A percentile compares a stretch with the other conserved stretches of the same genome.
Conservation (phyloP, 129 eudicot species). For the Deinandra increscens region DNA sequence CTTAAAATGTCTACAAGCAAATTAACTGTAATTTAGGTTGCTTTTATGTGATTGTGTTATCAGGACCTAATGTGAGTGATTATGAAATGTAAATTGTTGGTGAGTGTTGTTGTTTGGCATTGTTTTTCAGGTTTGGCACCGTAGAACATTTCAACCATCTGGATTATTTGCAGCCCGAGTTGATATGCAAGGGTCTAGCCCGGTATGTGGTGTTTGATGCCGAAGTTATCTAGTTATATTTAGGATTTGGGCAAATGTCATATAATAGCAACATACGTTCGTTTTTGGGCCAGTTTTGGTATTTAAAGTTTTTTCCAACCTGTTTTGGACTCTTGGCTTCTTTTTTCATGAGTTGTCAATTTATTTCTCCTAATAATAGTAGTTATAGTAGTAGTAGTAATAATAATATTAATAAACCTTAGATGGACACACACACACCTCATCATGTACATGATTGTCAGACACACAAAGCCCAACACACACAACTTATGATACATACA, state of each 20-base stretch:
- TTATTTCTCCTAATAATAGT: not conserved
- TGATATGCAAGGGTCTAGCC: slow-evolving; percentile 92
- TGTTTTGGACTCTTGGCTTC: not conserved
- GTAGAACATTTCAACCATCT: slow-evolving; percentile 93
- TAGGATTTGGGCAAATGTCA: not conserved
- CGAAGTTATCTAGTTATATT: not conserved
- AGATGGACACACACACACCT: not conserved
- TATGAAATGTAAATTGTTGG: too few species aligned
- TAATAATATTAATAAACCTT: not conserved
- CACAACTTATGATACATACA: not conserved
- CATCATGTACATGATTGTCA: not conserved
- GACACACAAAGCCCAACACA: not conserved
- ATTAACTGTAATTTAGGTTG: not conserved
- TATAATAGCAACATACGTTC: not conserved
- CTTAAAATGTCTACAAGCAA: slow-evolving; percentile 3
- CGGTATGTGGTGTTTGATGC: slow-evolving; percentile 48
- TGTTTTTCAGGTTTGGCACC: slow-evolving; percentile 86
- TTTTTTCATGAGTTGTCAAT: not conserved
- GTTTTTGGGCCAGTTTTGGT: not conserved
- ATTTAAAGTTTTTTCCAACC: not conserved
- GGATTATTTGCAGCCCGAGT: slow-evolving; percentile 99
- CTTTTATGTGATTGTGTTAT: slow-evolving; percentile 14
- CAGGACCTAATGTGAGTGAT: slow-evolving; percentile 15
- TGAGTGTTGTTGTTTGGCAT: slow-evolving; percentile 14
- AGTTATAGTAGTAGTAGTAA: not conserved